phyloP scores from a whole-genome alignment of 805 yeast genomes.

The Lipomyces spencermartinsiae region DNA sequence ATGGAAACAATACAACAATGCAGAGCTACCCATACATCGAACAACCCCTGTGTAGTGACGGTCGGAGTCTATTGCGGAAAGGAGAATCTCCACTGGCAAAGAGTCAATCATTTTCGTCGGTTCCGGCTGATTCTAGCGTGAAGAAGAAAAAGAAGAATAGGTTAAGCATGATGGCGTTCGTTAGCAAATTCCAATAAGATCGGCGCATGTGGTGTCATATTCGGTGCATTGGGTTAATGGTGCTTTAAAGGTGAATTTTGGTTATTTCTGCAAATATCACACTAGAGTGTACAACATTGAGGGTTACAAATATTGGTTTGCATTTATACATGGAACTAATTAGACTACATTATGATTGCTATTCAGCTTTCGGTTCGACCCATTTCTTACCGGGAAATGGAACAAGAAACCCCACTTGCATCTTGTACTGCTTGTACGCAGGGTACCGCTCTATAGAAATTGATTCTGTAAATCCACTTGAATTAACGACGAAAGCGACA shows the following conservation, averaged over 20 bases:
- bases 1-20: not conserved
- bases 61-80: not conserved
- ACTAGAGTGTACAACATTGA: not conserved
- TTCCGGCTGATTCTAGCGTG: not conserved
- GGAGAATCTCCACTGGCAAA: not conserved
- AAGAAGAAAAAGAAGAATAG: constrained; percentile 3
- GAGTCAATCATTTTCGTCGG: not conserved
- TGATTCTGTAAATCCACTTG: constrained; percentile 23
- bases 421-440: constrained; percentile 12
- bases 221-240: not conserved
- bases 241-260: not conserved
- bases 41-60: not conserved
- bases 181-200: not conserved
- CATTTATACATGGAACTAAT: not conserved
- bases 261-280: not conserved
- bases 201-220: not conserved
- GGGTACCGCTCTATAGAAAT: constrained; percentile 26
- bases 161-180: constrained; percentile 1
- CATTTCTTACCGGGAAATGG: constrained; percentile 16
- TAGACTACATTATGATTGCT: not conserved
- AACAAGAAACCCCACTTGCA: constrained; percentile 18
- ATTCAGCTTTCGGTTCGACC: constrained; percentile 2
- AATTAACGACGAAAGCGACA: constrained; percentile 7
- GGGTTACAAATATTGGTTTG: not conserved
- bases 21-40: not conserved